Evolutionary conservation across 176 grass and related monocot species (phyloP).

Genomic region (Zoysia japonica): DNA sequence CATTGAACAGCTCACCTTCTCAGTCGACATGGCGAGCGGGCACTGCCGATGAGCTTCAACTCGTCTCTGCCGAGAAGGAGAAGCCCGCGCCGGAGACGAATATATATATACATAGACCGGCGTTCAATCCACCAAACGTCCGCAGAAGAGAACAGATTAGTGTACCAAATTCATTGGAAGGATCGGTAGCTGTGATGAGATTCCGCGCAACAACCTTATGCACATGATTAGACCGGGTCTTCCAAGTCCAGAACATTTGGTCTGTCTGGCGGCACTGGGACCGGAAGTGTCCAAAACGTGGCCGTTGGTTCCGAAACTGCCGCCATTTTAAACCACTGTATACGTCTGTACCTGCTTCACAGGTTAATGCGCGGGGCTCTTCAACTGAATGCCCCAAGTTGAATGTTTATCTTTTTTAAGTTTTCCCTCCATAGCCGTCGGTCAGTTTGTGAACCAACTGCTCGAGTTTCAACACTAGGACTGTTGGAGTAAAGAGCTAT

Average conservation of each 20-base stretch:
- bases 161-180: not conserved
- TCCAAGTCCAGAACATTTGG: slow-evolving; percentile 17
- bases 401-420: no score
- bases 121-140: not conserved
- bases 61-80: slow-evolving; percentile 19
- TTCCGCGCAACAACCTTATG: slow-evolving; percentile 27
- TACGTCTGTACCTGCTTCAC: not conserved
- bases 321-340: not conserved
- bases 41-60: not conserved
- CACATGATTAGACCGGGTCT: not conserved
- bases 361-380: no score
- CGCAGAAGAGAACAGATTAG: slow-evolving; percentile 1
- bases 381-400: no score
- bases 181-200: not conserved
- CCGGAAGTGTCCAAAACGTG: not conserved
- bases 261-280: not conserved
- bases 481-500: no score
- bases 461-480: no score
- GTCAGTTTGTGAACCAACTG: no score
- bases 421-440: no score
- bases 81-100: not conserved
- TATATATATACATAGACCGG: slow-evolving; percentile 17
- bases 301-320: not conserved
- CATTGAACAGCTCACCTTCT: slow-evolving; percentile 29
- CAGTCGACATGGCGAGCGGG: slow-evolving; percentile 16